Percentiles rank a stretch among this genome's conserved stretches.
Conservation (phyloP, 768 basidiomycete genomes). For the Termitomyces bulborhizus region DNA sequence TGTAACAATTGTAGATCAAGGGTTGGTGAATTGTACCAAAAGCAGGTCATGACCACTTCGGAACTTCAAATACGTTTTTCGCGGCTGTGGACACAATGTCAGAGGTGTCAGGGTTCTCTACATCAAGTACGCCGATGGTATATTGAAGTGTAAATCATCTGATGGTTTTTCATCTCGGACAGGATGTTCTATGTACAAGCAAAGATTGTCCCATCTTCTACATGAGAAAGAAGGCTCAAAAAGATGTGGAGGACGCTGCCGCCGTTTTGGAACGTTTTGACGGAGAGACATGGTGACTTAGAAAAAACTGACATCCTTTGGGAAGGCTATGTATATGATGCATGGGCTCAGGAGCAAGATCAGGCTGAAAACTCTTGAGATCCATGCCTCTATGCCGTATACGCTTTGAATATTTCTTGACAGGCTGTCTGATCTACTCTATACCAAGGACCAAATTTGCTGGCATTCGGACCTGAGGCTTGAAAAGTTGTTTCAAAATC, state of each 20-base stretch:
- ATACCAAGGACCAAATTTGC: neutral
- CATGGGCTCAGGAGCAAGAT: too few species aligned
- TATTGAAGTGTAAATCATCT: neutral
- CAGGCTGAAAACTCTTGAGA: neutral
- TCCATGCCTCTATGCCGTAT: neutral
- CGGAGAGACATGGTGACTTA: constrained; percentile 56
- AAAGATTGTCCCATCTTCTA: constrained; percentile 99
- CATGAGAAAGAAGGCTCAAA: constrained; percentile 97
- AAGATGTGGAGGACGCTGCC: constrained; percentile 89
- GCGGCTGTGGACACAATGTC: constrained; percentile 97
- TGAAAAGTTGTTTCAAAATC: neutral
- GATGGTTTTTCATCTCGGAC: neutral
- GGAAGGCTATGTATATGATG: too few species aligned
- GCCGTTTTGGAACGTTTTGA: constrained; percentile 82
- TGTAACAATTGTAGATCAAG: constrained; percentile 89
- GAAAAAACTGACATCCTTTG: neutral
- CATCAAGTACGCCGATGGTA: constrained; percentile 59
- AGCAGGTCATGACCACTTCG: constrained; percentile 73
- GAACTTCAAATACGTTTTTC: constrained; percentile 87
- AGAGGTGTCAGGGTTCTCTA: constrained; percentile 96
- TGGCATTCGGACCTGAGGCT: neutral
- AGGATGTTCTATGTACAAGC: constrained; percentile 96
- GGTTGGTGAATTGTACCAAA: constrained; percentile 88
- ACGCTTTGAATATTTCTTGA: neutral
- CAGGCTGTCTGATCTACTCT: neutral